Base-by-base conservation (phyloP, 257 asterid genomes). In the Anisodus acutangulus region DNA sequence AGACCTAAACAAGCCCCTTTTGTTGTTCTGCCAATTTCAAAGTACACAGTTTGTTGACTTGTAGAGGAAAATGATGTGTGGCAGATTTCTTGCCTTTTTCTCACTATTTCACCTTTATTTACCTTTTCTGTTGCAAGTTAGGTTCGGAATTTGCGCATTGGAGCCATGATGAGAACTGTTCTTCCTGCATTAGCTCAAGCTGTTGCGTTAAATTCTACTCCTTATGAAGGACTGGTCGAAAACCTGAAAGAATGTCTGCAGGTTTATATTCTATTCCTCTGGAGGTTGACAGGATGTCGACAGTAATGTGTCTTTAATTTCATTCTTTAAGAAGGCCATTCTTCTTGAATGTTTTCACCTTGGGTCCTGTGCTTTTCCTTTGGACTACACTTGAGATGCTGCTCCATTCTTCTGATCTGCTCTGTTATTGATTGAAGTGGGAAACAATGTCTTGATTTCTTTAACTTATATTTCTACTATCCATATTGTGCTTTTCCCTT, bases 111-210 rank as follows among this genome's bases (percentile, higher is more conserved):
- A 76, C 11, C 45, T 76, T 31, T 51, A 12, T 31, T 78, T 78
- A 53, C 81, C 22, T 78, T 39, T 54, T 49, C 82, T 37, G 70
- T 49, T 80, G 68, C 79, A 79, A 57, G 72, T 35, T 84, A 95
- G 98, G 97, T 93, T 80, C 90, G 98, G 87, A 95, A 95, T 91
- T 89, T 94, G 84, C 92, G 98, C 83, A 94, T 95, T 91, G 98
- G 98, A 88, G 98, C 97, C 83, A 94, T 92, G 98, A 90, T 92
- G 93, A 93, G 93, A 89, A 93, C 98, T 78, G 85, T 95, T 84
- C 95, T 95, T 85, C 97, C 98, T 58, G 98, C 98, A 84, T 88
- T 95, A 89, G 98, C 97, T 84, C 98, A 95, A 86, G 98, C 98
- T 83, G 81, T 93, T 84, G 96, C 88, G 82, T 89, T 92, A 90